Percentiles rank a stretch among this genome's conserved stretches.
phyloP scores from a whole-genome alignment of 1,284 basidiomycete genomes.

The Malassezia furfur region DNA sequence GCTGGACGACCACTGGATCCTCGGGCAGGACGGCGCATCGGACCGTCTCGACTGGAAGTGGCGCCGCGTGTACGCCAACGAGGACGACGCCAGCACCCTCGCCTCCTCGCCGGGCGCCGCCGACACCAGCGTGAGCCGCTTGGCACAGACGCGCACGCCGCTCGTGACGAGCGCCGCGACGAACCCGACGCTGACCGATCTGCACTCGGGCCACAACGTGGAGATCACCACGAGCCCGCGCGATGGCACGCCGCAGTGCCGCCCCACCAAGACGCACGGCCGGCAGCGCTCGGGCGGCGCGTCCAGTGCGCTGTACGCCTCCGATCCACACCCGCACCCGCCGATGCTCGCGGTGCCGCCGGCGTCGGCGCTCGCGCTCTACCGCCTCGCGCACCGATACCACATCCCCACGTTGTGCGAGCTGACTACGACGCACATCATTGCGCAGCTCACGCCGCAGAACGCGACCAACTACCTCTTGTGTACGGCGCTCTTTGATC shows the following conservation, averaged over 20 bases:
- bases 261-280: neutral
- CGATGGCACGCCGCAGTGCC: neutral
- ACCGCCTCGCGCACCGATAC: conserved; percentile 71
- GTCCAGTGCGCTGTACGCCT: neutral
- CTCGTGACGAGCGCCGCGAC: neutral
- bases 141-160: neutral
- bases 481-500: conserved; percentile 47
- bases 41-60: conserved; percentile 13
- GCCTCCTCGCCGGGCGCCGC: neutral
- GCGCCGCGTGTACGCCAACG: conserved; percentile 2
- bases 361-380: conserved; percentile 60
- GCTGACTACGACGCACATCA: conserved; percentile 65
- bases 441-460: conserved; percentile 62
- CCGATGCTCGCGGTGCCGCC: conserved; percentile 53
- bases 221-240: neutral
- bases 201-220: conserved; percentile 5
- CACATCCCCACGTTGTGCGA: conserved; percentile 59
- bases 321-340: conserved; percentile 68
- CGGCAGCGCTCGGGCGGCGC: neutral
- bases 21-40: conserved; percentile 9
- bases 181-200: conserved; percentile 9
- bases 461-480: conserved; percentile 64
- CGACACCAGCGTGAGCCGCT: neutral
- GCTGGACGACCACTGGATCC: conserved; percentile 37
- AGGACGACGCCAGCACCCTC: neutral